Conservation (phyloP, 257 asterid species). For the Craterostigma plantagineum region DNA sequence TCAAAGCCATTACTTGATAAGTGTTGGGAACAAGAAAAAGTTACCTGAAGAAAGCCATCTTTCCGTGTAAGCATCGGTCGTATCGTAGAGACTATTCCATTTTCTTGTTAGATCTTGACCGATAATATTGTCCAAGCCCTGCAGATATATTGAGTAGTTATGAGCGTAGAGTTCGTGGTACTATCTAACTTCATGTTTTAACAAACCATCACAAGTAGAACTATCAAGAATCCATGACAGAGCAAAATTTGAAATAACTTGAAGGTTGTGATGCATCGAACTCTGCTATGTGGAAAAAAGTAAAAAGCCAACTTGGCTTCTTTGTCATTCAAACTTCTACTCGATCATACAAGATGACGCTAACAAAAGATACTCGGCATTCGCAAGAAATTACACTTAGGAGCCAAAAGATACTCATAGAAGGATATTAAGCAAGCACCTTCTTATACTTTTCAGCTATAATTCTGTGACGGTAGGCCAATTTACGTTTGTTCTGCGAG, state of each 20-base stretch:
- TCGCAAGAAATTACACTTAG: conserved; percentile 1
- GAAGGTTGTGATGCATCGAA: no score
- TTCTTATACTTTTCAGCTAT: conserved; percentile 59
- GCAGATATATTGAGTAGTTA: conserved; percentile 12
- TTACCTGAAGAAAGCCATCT: conserved; percentile 86
- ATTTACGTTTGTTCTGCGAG: conserved; percentile 42
- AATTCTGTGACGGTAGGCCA: conserved; percentile 64
- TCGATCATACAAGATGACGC: no score
- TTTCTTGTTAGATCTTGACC: conserved; percentile 33
- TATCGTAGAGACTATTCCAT: conserved; percentile 53
- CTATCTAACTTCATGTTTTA: no score
- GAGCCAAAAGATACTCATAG: conserved; percentile 1
- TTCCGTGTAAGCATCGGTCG: conserved; percentile 72
- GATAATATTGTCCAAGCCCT: conserved; percentile 57
- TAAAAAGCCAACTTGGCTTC: no score
- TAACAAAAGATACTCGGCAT: not conserved
- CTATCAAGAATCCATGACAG: no score
- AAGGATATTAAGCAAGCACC: conserved; percentile 24
- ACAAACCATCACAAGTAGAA: no score
- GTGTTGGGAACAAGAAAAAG: not conserved
- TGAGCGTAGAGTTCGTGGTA: not conserved
- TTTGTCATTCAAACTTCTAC: no score
- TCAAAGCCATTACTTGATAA: no score
- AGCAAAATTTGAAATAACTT: no score
- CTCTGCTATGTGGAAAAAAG: no score